A percentile compares a stretch with the other conserved stretches of the same genome.
Evolutionary conservation across 768 basidiomycete species (phyloP).

Genomic region (Zangia roseola): DNA sequence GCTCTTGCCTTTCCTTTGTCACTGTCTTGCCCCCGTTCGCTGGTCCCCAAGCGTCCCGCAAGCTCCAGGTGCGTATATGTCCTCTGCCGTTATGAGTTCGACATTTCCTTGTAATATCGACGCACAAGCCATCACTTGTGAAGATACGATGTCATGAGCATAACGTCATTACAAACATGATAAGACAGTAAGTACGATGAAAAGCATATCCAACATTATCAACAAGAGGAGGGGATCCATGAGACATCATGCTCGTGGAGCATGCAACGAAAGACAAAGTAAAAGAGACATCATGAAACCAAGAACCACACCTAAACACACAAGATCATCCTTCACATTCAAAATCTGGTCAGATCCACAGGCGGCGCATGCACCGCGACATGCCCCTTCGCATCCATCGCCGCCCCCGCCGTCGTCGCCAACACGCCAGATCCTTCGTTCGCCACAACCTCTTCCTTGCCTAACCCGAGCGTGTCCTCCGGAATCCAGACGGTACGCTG

Average conservation of each 20-base stretch:
- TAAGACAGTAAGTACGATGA: no score
- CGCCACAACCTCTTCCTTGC: constrained; percentile 56
- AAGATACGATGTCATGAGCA: neutral
- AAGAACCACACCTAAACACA: neutral
- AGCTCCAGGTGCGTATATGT: no score
- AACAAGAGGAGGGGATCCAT: neutral
- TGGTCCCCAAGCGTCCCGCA: no score
- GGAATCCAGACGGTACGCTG: constrained; percentile 88
- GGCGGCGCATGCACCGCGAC: constrained; percentile 34
- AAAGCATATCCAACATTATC: no score
- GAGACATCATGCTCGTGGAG: neutral
- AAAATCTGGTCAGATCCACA: constrained; percentile 31
- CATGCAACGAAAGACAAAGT: neutral
- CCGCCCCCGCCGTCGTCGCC: constrained; percentile 48
- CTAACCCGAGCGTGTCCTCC: constrained; percentile 54
- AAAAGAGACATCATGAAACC: neutral
- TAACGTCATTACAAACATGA: constrained; percentile 7
- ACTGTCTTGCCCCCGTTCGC: no score
- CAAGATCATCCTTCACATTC: neutral
- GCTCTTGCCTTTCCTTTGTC: no score
- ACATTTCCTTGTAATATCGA: no score
- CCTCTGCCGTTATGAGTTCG: no score
- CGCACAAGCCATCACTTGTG: no score
- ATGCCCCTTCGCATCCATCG: constrained; percentile 61
- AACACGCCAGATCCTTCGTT: constrained; percentile 53